Conservation (phyloP, 2,329 filamentous ascomycete genomes). For the Ilyonectria destructans region DNA sequence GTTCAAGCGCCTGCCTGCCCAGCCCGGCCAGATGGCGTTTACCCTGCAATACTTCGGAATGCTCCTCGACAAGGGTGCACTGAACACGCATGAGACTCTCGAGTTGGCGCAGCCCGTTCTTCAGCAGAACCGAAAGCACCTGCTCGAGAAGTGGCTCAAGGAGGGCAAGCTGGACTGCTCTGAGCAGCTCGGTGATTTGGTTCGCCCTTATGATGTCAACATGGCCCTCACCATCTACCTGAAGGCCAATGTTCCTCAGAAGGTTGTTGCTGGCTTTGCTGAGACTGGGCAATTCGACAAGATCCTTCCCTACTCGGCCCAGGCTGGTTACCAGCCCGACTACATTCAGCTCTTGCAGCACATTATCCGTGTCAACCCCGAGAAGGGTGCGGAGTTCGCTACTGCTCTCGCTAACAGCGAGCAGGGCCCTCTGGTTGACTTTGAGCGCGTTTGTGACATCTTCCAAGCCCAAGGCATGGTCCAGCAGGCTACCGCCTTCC, state of each 20-base stretch:
- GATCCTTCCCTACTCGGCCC: conserved; percentile 91
- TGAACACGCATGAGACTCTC: conserved; percentile 95
- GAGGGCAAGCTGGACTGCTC: conserved; percentile 97
- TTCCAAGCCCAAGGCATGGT: conserved; percentile 99
- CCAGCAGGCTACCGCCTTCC: conserved; percentile 97
- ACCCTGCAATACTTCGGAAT: conserved; percentile 99
- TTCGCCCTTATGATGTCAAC: conserved; percentile 90
- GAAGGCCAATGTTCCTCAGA: conserved; percentile 90
- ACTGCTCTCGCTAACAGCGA: conserved; percentile 93
- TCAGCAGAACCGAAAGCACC: conserved; percentile 92
- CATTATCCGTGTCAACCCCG: conserved; percentile 90
- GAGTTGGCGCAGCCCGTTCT: conserved; percentile 95
- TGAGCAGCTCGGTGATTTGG: conserved; percentile 95
- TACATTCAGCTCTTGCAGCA: conserved; percentile 94
- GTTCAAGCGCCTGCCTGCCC: conserved; percentile 89
- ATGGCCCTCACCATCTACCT: conserved; percentile 92
- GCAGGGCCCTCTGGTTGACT: conserved; percentile 88
- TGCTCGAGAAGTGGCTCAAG: conserved; percentile 97
- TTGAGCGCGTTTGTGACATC: conserved; percentile 96
- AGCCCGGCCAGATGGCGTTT: conserved; percentile 89
- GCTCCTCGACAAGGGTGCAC: conserved; percentile 92
- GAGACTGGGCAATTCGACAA: conserved; percentile 98
- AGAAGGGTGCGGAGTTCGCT: conserved; percentile 96
- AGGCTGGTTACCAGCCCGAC: conserved; percentile 93
- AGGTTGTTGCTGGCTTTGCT: conserved; percentile 95